phyloP scores from a whole-genome alignment of 2,329 filamentous ascomycete genomes.

The Ascosphaera acerosa region DNA sequence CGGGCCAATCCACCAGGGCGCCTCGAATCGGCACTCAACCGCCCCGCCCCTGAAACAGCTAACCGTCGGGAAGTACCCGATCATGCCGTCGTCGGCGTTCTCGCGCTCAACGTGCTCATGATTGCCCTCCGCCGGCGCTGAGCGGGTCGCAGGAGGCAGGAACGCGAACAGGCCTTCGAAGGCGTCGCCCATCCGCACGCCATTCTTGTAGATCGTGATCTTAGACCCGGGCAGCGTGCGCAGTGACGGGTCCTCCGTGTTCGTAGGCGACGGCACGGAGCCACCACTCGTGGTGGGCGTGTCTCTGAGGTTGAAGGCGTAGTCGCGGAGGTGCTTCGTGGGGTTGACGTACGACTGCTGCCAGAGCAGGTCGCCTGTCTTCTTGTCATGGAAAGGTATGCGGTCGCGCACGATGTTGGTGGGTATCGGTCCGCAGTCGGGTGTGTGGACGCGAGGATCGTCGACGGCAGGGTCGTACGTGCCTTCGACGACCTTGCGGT shows the following conservation, averaged over 20 bases:
- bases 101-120: constrained; percentile 43
- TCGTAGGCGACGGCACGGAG: constrained; percentile 26
- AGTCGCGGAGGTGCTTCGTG: constrained; percentile 66
- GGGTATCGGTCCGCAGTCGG: constrained; percentile 21
- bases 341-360: constrained; percentile 40
- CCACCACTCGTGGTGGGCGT: constrained; percentile 23
- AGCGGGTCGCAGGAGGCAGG: constrained; percentile 55
- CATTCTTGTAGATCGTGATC: constrained; percentile 86
- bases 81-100: constrained; percentile 76
- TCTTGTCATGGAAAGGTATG: constrained; percentile 77
- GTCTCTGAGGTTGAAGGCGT: constrained; percentile 21
- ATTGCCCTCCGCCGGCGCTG: constrained; percentile 19
- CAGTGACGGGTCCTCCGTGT: constrained; percentile 50
- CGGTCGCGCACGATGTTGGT: constrained; percentile 82
- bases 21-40: constrained; percentile 83
- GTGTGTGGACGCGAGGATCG: constrained; percentile 7
- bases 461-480: constrained; percentile 74
- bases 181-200: constrained; percentile 56
- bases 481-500: constrained; percentile 68
- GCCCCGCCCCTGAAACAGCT: constrained; percentile 80
- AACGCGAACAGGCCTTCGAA: constrained; percentile 79
- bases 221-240: constrained; percentile 66
- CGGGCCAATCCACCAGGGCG: constrained; percentile 75
- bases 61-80: constrained; percentile 86
- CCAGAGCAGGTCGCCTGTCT: constrained; percentile 55